Conservation (phyloP, 106 monocot species). For the Narthecium ossifragum region DNA sequence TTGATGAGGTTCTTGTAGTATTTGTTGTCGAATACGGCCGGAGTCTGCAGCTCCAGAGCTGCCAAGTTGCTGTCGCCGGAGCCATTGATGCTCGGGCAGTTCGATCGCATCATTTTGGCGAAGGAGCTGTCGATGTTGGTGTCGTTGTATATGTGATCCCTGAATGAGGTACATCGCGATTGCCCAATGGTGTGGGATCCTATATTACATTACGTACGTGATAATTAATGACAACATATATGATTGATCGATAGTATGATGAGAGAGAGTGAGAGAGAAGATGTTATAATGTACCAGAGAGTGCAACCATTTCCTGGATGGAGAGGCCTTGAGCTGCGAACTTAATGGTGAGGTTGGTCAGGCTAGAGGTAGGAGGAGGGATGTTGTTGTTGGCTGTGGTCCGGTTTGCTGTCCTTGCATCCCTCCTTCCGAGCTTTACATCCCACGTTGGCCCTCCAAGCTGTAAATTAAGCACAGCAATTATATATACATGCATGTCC, state of each 20-base stretch:
- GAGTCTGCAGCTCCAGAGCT: slow-evolving; percentile 40
- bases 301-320: slow-evolving; percentile 61
- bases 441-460: slow-evolving; percentile 72
- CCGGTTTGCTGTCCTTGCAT: slow-evolving; percentile 51
- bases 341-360: slow-evolving; percentile 55
- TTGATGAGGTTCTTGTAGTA: slow-evolving; percentile 75
- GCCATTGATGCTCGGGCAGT: slow-evolving; percentile 28
- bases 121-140: slow-evolving; percentile 34
- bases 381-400: slow-evolving; percentile 60
- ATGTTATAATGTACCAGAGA: slow-evolving; percentile 29
- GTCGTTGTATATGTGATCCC: slow-evolving; percentile 53
- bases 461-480: slow-evolving; percentile 14
- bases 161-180: slow-evolving; percentile 43
- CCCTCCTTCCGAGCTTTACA: slow-evolving; percentile 73
- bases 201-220: not conserved
- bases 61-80: slow-evolving; percentile 45
- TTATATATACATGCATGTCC: not conserved
- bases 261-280: not conserved
- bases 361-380: slow-evolving; percentile 42
- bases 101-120: slow-evolving; percentile 10
- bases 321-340: slow-evolving; percentile 65
- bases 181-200: slow-evolving; percentile 57
- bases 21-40: slow-evolving; percentile 46
- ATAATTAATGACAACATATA: not conserved
- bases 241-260: not conserved